Conservation (phyloP, 208 protist species). For the Trypanosoma conorhini region DNA sequence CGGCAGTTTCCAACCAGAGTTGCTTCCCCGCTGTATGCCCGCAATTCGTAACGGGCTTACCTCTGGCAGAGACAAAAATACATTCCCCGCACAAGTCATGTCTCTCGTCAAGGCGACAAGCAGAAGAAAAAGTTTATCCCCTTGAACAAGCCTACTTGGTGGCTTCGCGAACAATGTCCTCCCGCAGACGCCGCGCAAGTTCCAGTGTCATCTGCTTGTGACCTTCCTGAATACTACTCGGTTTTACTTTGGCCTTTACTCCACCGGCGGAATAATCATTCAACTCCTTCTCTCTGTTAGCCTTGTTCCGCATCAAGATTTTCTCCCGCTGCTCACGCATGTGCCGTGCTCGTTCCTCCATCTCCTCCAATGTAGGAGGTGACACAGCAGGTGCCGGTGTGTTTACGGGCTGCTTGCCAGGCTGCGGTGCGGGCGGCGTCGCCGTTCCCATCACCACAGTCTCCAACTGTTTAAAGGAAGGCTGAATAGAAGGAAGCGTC, state of each 20-base stretch:
- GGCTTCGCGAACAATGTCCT: slow-evolving; percentile 73
- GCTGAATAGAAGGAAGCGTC: slow-evolving; percentile 47
- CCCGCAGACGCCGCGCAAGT: slow-evolving; percentile 80
- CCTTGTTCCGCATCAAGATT: slow-evolving; percentile 78
- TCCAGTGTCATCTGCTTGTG: slow-evolving; percentile 76
- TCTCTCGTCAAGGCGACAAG: no score
- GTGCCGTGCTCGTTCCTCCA: slow-evolving; percentile 70
- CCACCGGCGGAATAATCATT: slow-evolving; percentile 42
- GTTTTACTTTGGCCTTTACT: background rate
- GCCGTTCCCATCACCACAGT: slow-evolving; percentile 11
- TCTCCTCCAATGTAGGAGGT: slow-evolving; percentile 54
- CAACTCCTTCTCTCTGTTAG: slow-evolving; percentile 68
- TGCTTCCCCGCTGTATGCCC: background rate
- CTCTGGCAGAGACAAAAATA: background rate
- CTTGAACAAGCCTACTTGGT: slow-evolving; percentile 33
- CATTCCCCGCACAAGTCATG: background rate
- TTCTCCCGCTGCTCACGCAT: slow-evolving; percentile 86
- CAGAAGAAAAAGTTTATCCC: no score
- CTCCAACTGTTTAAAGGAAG: slow-evolving; percentile 42
- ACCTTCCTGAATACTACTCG: slow-evolving; percentile 18
- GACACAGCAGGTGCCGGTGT: background rate
- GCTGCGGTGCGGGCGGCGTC: slow-evolving; percentile 4
- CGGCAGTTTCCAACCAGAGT: background rate
- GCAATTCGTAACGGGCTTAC: background rate
- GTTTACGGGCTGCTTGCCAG: background rate